A percentile compares a stretch with the other conserved stretches of the same genome.
Conservation (phyloP, 2,329 filamentous ascomycete species). For the Beauveria brongniartii region DNA sequence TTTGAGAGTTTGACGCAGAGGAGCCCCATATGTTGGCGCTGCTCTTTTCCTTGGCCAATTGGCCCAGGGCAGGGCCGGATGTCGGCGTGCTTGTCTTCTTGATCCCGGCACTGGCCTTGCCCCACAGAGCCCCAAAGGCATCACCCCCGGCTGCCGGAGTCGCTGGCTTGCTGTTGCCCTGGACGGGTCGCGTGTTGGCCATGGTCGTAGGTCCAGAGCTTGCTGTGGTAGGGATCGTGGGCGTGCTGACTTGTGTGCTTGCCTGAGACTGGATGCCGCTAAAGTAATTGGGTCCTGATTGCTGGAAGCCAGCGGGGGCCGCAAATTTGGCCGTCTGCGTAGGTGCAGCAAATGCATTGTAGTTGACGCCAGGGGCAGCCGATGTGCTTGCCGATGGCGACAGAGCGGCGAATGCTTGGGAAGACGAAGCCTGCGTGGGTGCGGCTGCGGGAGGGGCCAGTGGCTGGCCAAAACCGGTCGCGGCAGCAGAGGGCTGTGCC, state of each 20-base stretch:
- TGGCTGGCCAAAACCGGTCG: constrained; percentile 76
- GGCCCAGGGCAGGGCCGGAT: constrained; percentile 72
- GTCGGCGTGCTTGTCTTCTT: constrained; percentile 61
- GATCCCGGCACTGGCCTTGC: constrained; percentile 61
- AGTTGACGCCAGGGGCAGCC: constrained; percentile 50
- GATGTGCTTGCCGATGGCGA: constrained; percentile 60
- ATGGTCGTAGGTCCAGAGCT: constrained; percentile 29
- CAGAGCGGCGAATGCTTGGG: constrained; percentile 67
- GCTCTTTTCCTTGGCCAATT: constrained; percentile 97
- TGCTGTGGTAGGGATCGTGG: constrained; percentile 23
- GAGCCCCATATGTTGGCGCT: constrained; percentile 90
- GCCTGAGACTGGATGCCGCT: constrained; percentile 58
- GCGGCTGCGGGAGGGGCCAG: constrained; percentile 55
- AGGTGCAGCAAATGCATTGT: constrained; percentile 37
- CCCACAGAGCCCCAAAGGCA: constrained; percentile 85
- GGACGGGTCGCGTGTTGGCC: constrained; percentile 40
- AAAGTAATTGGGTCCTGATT: constrained; percentile 86
- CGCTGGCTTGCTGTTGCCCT: constrained; percentile 42
- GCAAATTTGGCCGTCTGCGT: constrained; percentile 34
- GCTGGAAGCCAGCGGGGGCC: constrained; percentile 61
- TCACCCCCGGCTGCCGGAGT: constrained; percentile 59
- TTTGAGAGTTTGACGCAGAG: constrained; percentile 30
- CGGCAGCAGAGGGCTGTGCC: constrained; percentile 44
- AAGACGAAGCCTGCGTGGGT: constrained; percentile 58
- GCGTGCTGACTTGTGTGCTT: constrained; percentile 14